phyloP scores from a whole-genome alignment of 129 eudicot genomes.

The Artemisia argyi region DNA sequence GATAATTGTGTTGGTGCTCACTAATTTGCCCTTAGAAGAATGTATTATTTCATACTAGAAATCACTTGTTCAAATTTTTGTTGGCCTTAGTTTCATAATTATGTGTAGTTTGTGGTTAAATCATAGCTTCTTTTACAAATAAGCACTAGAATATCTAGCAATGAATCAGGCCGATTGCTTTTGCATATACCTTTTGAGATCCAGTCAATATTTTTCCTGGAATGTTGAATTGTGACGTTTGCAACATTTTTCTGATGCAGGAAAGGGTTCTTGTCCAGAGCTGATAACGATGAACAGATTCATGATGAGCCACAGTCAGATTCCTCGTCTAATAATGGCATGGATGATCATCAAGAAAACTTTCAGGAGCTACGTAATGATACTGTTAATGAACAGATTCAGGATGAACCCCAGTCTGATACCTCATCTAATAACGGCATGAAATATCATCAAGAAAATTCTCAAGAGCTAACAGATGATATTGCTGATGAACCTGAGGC shows the following conservation, averaged over 20 bases:
- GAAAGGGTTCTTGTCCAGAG: slow-evolving; percentile 72
- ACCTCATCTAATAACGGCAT: slow-evolving; percentile 35
- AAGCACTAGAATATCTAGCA: slow-evolving; percentile 1
- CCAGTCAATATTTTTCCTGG: background rate
- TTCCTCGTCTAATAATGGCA: slow-evolving; percentile 36
- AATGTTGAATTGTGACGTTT: slow-evolving; percentile 7
- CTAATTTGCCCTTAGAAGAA: no score
- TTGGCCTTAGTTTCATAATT: no score
- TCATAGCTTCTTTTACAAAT: background rate
- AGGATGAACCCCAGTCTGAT: slow-evolving; percentile 39
- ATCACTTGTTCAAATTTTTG: no score
- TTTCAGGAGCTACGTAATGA: slow-evolving; percentile 31
- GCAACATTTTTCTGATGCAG: slow-evolving; percentile 42
- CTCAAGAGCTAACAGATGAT: slow-evolving; percentile 30
- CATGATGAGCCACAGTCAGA: slow-evolving; percentile 39
- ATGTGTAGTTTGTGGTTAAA: no score
- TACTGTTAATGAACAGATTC: slow-evolving; percentile 27
- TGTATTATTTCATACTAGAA: no score
- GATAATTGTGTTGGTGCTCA: no score
- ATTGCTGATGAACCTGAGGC: slow-evolving; percentile 18
- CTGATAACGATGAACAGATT: slow-evolving; percentile 37
- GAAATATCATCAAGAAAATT: slow-evolving; percentile 31
- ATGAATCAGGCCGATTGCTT: background rate
- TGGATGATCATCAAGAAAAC: slow-evolving; percentile 29
- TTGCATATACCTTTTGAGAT: background rate